Evolutionary conservation across 2,329 filamentous ascomycete genomes (phyloP), one percentile per base, ranked within the genome.

Genomic region (Pseudogymnoascus sp.): DNA sequence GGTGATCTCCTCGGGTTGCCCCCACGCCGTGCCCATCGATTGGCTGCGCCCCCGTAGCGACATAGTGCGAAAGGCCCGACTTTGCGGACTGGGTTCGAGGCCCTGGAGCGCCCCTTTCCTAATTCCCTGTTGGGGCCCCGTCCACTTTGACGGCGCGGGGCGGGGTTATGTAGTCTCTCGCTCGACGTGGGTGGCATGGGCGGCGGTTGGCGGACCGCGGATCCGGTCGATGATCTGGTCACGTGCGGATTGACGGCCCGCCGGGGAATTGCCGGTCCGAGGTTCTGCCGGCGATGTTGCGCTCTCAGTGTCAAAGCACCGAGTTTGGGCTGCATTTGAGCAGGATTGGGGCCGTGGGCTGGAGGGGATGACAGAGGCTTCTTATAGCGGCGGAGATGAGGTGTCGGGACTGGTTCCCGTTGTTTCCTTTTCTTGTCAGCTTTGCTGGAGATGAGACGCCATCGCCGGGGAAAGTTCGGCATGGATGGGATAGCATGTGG

Each of bases 31-130:
- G n/a, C 13, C 13, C n/a, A 48, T n/a, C 23, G 7, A 48, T 48
- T 48, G 41, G 41, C 41, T 48, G 7, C 21, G n/a, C n/a, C 41
- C 38, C 23, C 19, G 21, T 48, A 48, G 39, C 13, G 39, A 21
- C 21, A 28, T 13, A 48, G 39, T 48, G n/a, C 41, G 41, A 48
- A 48, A 48, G 41, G 41, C 41, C 41, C 41, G 41, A 48, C 41
- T 48, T 15, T 10, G 2, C 13, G n/a, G 23, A 48, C 41, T 15
- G 23, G 41, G 41, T 48, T 48, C 41, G 23, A 28, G 23, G 23
- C 41, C 41, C 41, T 48, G 23, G 41, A 7, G 21, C 41, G 41
- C 41, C 23, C 41, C 41, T 48, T 28, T 48, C 41, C 23, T 18
- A 10, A 15, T 48, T 45, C 21, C 41, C 41, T 41, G 38, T 13